Evolutionary conservation across 192 early-diverging fungal genomes (phyloP), one percentile per base, ranked within the genome.

Genomic region (Rhizoclosmatium sp.): DNA sequence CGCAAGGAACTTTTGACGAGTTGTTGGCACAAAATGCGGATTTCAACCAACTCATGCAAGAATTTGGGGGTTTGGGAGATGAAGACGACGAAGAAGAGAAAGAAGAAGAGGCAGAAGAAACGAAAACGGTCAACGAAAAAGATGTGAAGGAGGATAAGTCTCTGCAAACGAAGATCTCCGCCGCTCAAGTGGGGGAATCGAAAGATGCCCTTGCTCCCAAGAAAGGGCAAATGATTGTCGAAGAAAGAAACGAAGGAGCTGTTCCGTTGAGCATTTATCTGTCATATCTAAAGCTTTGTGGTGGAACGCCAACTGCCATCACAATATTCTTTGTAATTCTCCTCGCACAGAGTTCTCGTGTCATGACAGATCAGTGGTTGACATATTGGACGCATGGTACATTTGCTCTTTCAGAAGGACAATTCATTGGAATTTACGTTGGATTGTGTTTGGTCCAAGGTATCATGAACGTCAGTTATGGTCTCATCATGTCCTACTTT

Each of bases 161-260:
- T 21, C 59, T 21, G 16, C 51, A 54, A 16, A 54, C 51, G 5
- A 16, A 7, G 5, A 16, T 7, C 9, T 7, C 5, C 9, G 51
- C 51, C 5, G 5, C 51, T 7, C 5, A 54, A 7, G 16, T 54
- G 5, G 51, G 16, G 5, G 9, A 54, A 54, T 54, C 51, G 16
- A 40, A n/a, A 19, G 65, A 60, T 64, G 67, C 12, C 4, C 31
- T 21, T 16, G 47, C n/a, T 39, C 16, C 65, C n/a, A 31, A n/a
- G 49, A 73, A 56, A 89, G 85, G 87, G 71, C 80, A 95, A 47
- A 91, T 93, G 12, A 82, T 91, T 45, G 94, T 93, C 9, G 95
- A 97, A 81, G 89, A 92, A 78, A 85, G 90, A 62, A 91, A 90
- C 31, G 86, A 88, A n/a, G 96, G 95, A 0, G 84, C 89, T 66